Base-by-base conservation (phyloP, 1,284 basidiomycete genomes). In the Crucibulum parvulum region DNA sequence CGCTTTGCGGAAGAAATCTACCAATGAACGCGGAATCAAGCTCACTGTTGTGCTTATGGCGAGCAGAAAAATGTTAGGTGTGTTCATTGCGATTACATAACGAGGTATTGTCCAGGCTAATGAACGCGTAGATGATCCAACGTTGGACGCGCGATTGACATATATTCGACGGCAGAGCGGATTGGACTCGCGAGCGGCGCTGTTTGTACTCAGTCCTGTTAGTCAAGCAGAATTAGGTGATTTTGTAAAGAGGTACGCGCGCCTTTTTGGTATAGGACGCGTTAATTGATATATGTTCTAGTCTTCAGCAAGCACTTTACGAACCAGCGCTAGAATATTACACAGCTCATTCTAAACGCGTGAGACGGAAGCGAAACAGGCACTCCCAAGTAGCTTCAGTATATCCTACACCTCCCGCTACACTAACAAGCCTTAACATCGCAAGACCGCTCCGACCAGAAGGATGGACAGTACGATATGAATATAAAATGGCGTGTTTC, bases 401-500 rank as follows among this genome's bases (percentile, higher is more conserved):
- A 1, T 85, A 85, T 69, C 76, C 77, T 15, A 77, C 81, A 62
- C 78, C 86, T 41, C 63, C 85, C 58, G 72, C 81, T 55, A 75
- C 82, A 18, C 61, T 84, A 16, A 83, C 79, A 15, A 75, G 76
- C 51, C 72, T 81, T 10, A 77, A 69, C 64, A 69, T 80, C 43
- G 69, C 83, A 3, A 82, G 90, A 31, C 87, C 90, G 1, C 76
- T 99, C 6, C 81, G 91, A 15, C 84, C 91, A 0, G 92, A 95
- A 74, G 96, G 97, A 0, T 99, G 97, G 96, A 92, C 90, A 0
- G 94, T 97, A n/a, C 83, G 97, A 18, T 96, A 97, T 70, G 95
- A 98, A 73, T 99, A 95, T 81, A 99, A 99, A 78, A 92, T 97
- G 81, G 97, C 92, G 0, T 93, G 93, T 65, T 98, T 99, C 75